Evolutionary conservation across 1,284 basidiomycete species (phyloP).

Genomic region (Trichosporon faecale): DNA sequence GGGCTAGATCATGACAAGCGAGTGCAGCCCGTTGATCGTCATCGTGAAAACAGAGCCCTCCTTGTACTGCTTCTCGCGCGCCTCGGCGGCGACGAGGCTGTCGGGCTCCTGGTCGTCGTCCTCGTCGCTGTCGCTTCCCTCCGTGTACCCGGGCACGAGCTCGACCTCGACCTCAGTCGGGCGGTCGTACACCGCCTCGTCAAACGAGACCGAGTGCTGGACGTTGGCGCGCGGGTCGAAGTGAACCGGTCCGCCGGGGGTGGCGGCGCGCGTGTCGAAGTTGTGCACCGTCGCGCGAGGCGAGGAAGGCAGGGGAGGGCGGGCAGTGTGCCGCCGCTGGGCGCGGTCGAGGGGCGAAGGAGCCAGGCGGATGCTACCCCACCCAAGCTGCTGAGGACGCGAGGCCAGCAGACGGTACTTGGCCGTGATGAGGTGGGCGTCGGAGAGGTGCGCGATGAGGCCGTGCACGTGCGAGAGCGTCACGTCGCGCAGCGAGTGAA

Average conservation of each 20-base stretch:
- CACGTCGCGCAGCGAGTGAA: slow-evolving; percentile 50
- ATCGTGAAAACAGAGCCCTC: slow-evolving; percentile 47
- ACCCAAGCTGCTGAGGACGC: slow-evolving; percentile 34
- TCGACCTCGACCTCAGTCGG: slow-evolving; percentile 27
- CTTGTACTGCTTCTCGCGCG: slow-evolving; percentile 34
- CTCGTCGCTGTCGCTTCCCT: slow-evolving; percentile 31
- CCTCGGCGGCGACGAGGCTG: slow-evolving; percentile 37
- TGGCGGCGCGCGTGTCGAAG: not conserved
- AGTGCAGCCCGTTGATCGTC: slow-evolving; percentile 45
- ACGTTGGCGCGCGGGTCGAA: not conserved
- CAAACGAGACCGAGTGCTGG: not conserved
- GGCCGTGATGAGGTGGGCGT: slow-evolving; percentile 36
- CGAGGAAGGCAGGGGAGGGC: slow-evolving; percentile 5
- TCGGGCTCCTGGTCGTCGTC: slow-evolving; percentile 46
- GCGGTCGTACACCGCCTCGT: slow-evolving; percentile 25
- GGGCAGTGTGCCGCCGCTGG: not conserved
- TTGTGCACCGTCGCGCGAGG: slow-evolving; percentile 18
- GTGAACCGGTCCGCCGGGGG: not conserved
- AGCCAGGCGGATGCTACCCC: slow-evolving; percentile 47
- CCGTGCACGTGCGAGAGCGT: slow-evolving; percentile 48
- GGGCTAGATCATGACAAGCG: slow-evolving; percentile 43
- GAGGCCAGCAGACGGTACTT: slow-evolving; percentile 48
- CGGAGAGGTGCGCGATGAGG: slow-evolving; percentile 41
- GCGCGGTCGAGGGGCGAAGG: slow-evolving; percentile 29
- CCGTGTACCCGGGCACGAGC: slow-evolving; percentile 31